Evolutionary conservation across 2,329 filamentous ascomycete genomes (phyloP), one percentile per base, ranked within the genome.

Genomic region (Epichloe hybrida): DNA sequence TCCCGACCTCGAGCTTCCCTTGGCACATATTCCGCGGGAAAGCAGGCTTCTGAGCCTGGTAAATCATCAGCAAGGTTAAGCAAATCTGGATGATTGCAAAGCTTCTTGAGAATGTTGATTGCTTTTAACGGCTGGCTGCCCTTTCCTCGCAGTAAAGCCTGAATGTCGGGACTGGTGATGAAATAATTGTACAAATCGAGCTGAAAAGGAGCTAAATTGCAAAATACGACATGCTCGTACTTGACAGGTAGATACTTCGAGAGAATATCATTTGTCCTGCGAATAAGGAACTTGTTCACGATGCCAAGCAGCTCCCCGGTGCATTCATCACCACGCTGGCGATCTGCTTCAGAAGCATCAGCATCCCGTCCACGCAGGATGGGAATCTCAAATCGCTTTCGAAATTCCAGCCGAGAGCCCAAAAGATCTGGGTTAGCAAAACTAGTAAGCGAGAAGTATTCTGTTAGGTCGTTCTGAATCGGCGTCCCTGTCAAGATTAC

Each of bases 191-290:
- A 98, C 1, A 98, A 73, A 57, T 88, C 87, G 50, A 89, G 77
- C 66, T 98, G 93, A 69, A 98, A 97, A 0, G 87, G 86, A 15
- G 93, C 86, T 44, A 95, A 76, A 59, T 91, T 91, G 75, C 93
- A 98, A 69, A 98, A 98, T 1, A 98, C 93, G 34, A 98, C 93
- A 64, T 98, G 93, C 67, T 98, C 93, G 68, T 98, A 98, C 72
- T 98, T 98, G 72, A 97, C 83, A 0, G 93, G 93, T 53, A 98
- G 71, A 63, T 98, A 98, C 66, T 98, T 98, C 48, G 91, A 96
- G 23, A 98, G 71, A 54, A 98, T 95, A 62, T 98, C 93, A 75
- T 98, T 98, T 4, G 91, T 96, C 52, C 93, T 83, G 53, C 93
- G 85, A 60, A 98, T 98, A 64, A 98, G 94, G 69, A 98, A 98